Percentiles rank a stretch among this genome's conserved stretches.
phyloP scores from a whole-genome alignment of 2,329 filamentous ascomycete species.

The Aspergillus persii region DNA sequence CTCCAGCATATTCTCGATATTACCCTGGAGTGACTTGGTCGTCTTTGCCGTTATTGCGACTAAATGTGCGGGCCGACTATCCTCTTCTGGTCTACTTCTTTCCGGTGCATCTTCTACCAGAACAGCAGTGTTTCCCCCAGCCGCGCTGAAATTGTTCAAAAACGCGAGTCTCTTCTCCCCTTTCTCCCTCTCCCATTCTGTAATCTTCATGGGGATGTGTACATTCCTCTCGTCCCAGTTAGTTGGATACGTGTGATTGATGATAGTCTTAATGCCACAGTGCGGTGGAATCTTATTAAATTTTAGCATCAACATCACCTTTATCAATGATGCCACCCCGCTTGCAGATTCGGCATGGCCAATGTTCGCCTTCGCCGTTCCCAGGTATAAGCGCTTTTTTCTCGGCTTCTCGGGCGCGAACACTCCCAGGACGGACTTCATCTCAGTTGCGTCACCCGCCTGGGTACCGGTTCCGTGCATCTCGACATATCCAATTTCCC shows the following conservation, averaged over 20 bases:
- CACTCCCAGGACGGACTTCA: slow-evolving; percentile 68
- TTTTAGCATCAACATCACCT: slow-evolving; percentile 39
- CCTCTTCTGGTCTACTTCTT: slow-evolving; percentile 29
- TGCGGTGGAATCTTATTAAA: slow-evolving; percentile 34
- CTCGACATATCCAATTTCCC: slow-evolving; percentile 78
- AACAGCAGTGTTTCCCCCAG: slow-evolving; percentile 68
- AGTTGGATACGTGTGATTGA: slow-evolving; percentile 48
- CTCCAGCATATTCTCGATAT: slow-evolving; percentile 54
- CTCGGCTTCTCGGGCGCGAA: slow-evolving; percentile 54
- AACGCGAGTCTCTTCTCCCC: slow-evolving; percentile 42
- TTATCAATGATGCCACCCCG: slow-evolving; percentile 44
- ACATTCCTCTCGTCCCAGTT: slow-evolving; percentile 45
- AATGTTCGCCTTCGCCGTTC: slow-evolving; percentile 63
- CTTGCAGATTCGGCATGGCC: slow-evolving; percentile 64
- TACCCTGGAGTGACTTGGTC: slow-evolving; percentile 48
- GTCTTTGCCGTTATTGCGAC: slow-evolving; percentile 55
- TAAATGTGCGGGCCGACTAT: slow-evolving; percentile 58
- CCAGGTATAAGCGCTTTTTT: slow-evolving; percentile 53
- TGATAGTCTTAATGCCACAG: slow-evolving; percentile 38
- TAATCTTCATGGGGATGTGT: slow-evolving; percentile 48
- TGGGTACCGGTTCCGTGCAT: slow-evolving; percentile 90
- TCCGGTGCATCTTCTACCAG: slow-evolving; percentile 62
- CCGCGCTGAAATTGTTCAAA: slow-evolving; percentile 69
- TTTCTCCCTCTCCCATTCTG: slow-evolving; percentile 31
- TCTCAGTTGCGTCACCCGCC: slow-evolving; percentile 75